These are phyloP conservation scores for Thermomyces lanuginosus DNA, from an alignment of 2,329 filamentous ascomycete genomes.

Conservation along the genomic window DNA sequence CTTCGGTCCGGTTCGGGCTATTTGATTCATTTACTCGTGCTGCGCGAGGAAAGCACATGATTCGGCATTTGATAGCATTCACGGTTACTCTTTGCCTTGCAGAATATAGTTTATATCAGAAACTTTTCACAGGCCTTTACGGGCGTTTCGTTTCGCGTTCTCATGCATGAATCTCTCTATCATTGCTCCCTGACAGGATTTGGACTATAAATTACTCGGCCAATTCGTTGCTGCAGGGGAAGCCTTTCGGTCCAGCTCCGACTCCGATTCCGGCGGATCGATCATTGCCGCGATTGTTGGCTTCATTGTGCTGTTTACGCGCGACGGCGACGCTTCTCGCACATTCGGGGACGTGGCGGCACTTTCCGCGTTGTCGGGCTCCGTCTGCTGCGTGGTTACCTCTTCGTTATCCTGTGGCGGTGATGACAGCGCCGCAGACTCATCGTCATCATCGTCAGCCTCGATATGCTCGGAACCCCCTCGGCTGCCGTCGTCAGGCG, in stretches of 20 bases:
- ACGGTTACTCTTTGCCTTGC: too few relatives aligned
- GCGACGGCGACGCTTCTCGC: slow-evolving; percentile 6
- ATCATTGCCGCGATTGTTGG: slow-evolving; percentile 26
- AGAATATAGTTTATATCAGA: too few relatives aligned
- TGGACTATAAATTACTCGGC: too few relatives aligned
- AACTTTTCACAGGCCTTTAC: too few relatives aligned
- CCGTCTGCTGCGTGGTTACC: not conserved
- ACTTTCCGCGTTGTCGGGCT: slow-evolving; percentile 3
- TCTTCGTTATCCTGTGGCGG: slow-evolving; percentile 4
- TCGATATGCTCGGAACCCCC: slow-evolving; percentile 15
- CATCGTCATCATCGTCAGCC: slow-evolving; percentile 15
- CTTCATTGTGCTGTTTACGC: slow-evolving; percentile 18
- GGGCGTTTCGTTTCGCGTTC: too few relatives aligned
- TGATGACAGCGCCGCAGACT: slow-evolving; percentile 11
- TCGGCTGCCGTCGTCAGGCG: slow-evolving; percentile 21
- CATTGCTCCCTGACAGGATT: too few relatives aligned
- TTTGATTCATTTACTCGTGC: slow-evolving; percentile 61
- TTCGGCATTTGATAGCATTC: not conserved
- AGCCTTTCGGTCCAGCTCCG: too few relatives aligned
- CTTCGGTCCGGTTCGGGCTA: slow-evolving; percentile 56
- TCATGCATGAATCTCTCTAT: too few relatives aligned
- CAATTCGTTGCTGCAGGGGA: too few relatives aligned
- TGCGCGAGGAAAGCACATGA: slow-evolving; percentile 25
- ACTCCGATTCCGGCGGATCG: too few relatives aligned
- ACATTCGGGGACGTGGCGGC: not conserved